Percentiles rank a stretch among this genome's conserved stretches.
phyloP scores from a whole-genome alignment of 805 yeast genomes.

The Nakazawaea siamensis region DNA sequence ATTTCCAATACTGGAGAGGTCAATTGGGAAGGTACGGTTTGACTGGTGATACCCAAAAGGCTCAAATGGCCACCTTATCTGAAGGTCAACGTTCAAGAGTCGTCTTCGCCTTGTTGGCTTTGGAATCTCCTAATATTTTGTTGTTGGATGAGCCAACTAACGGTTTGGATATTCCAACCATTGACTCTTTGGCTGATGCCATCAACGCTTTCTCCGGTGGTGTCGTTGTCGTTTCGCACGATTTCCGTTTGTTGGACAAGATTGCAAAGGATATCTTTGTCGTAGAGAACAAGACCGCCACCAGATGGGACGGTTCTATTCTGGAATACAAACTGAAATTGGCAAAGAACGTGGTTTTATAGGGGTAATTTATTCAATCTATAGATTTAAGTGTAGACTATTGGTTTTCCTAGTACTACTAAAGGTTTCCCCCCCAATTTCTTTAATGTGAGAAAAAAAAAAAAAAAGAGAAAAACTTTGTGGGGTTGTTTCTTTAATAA shows the following conservation, averaged over 20 bases:
- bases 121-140: constrained; percentile 91
- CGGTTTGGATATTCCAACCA: constrained; percentile 97
- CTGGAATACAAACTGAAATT: constrained; percentile 88
- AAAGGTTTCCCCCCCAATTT: too few relatives aligned
- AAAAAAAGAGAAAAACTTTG: too few relatives aligned
- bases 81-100: constrained; percentile 99
- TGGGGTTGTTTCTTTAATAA: neutral
- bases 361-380: too few relatives aligned
- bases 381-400: neutral
- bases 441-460: too few relatives aligned
- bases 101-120: constrained; percentile 91
- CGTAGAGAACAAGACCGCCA: constrained; percentile 91
- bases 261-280: constrained; percentile 96
- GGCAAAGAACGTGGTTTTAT: constrained; percentile 83
- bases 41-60: constrained; percentile 98
- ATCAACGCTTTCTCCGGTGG: constrained; percentile 94
- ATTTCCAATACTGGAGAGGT: constrained; percentile 97
- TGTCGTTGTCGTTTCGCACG: constrained; percentile 97
- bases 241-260: constrained; percentile 94
- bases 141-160: constrained; percentile 98
- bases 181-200: constrained; percentile 96
- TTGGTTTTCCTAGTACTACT: too few relatives aligned
- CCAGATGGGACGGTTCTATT: constrained; percentile 93
- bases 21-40: constrained; percentile 97
- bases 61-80: constrained; percentile 96